phyloP scores from a whole-genome alignment of 352 stramenopile genomes.

The Phytopythium cucurbitacearum region DNA sequence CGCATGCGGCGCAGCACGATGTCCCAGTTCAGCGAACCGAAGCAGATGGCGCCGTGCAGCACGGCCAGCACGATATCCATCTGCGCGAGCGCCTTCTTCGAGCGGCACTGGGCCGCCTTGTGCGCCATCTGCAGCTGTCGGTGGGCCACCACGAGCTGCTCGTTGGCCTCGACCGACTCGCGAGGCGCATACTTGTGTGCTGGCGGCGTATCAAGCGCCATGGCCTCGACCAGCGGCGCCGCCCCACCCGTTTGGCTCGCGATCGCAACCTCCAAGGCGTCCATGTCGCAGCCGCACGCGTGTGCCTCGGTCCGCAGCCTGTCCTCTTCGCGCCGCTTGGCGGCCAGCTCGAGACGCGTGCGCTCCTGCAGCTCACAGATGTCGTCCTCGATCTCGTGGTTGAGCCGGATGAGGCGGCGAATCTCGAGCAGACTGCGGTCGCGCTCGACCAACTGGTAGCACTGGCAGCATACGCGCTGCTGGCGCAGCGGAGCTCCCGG shows the following conservation, averaged over 20 bases:
- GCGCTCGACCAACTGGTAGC: conserved; percentile 46
- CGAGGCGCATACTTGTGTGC: conserved; percentile 62
- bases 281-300: conserved; percentile 40
- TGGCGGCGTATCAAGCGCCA: conserved; percentile 46
- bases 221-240: conserved; percentile 19
- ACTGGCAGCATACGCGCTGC: conserved; percentile 55
- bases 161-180: conserved; percentile 56
- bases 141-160: conserved; percentile 57
- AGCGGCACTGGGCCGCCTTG: conserved; percentile 54
- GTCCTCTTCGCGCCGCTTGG: conserved; percentile 34
- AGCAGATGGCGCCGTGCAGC: conserved; percentile 34
- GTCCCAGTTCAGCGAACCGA: conserved; percentile 14
- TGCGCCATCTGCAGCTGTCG: conserved; percentile 68
- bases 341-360: conserved; percentile 26
- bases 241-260: conserved; percentile 33
- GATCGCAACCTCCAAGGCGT: conserved; percentile 43
- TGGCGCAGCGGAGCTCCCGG: conserved; percentile 45
- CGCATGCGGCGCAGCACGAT: conserved; percentile 16
- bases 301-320: conserved; percentile 37
- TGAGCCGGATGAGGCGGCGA: conserved; percentile 46
- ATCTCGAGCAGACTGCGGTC: conserved; percentile 45
- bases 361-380: conserved; percentile 36
- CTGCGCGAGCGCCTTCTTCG: conserved; percentile 45
- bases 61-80: conserved; percentile 54
- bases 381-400: conserved; percentile 53